Conservation (phyloP, 345 rosid species). For the Melaleuca alternifolia region DNA sequence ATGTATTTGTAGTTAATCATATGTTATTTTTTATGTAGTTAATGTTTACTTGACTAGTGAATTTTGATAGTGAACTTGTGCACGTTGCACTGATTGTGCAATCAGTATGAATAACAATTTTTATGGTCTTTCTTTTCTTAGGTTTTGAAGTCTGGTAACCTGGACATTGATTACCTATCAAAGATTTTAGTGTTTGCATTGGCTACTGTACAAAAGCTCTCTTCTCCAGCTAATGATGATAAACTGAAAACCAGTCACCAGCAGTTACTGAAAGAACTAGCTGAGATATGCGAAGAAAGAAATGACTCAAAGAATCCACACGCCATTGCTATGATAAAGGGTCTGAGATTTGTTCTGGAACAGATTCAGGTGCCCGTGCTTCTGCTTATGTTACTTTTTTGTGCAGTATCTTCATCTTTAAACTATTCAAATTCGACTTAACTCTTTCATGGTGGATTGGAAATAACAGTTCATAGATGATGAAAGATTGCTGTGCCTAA, state of each 20-base stretch:
- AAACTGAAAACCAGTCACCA: conserved; percentile 41
- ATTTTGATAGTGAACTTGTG: neutral
- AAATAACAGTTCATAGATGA: neutral
- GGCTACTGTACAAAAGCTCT: conserved; percentile 66
- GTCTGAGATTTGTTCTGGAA: conserved; percentile 72
- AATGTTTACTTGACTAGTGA: neutral
- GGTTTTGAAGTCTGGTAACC: conserved; percentile 63
- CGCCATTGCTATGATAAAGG: conserved; percentile 60
- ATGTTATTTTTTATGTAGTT: neutral
- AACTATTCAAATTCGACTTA: neutral
- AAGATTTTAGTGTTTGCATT: conserved; percentile 71
- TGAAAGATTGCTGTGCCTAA: neutral
- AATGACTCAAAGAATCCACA: conserved; percentile 33
- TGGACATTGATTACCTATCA: conserved; percentile 69
- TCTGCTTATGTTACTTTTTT: neutral
- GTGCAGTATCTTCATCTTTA: neutral
- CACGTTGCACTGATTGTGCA: neutral
- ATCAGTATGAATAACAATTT: neutral
- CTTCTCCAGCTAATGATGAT: conserved; percentile 60
- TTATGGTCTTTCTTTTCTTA: conserved; percentile 6
- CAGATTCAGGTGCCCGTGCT: conserved; percentile 61
- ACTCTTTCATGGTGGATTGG: neutral
- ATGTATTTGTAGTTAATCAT: neutral
- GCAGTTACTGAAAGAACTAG: conserved; percentile 51
- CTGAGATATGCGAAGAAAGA: conserved; percentile 34